Evolutionary conservation across 805 yeast genomes (phyloP), one percentile per base, ranked within the genome.

Genomic region (Scheffersomyces stipitis): DNA sequence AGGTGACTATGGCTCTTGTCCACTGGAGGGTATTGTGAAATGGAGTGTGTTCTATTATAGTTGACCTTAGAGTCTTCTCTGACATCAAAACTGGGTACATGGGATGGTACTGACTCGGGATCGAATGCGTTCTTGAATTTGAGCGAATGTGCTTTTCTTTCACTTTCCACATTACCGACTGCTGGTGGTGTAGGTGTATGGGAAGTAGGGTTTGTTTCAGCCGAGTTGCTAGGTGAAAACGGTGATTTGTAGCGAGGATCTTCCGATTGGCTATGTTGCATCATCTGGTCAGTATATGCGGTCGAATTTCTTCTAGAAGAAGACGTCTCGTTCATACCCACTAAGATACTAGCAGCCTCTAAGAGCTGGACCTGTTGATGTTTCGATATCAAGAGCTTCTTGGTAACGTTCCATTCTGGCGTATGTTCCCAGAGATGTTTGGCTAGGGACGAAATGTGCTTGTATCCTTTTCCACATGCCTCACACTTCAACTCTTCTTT

Each of bases 401-500:
- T 83, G 3, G 96, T 88, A 57, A 83, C 82, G 51, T 80, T 85
- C 96, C 96, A 87, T 56, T 88, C 96, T 0, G 96, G 95, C 0
- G 96, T 87, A 58, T 87, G 96, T 55, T 87, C 96, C 96, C 96
- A 87, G 27, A 87, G 63, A 62, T 86, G 95, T 59, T 86, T 86
- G 2, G 95, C 93, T 41, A 86, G 71, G n/a, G 90, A 82, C 1
- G 89, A 81, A 4, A 87, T 83, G 63, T 87, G 96, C 57, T 86
- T 88, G 58, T 87, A 87, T 15, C 93, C 95, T 60, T 87, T 87
- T 3, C 96, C 96, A 52, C 96, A 87, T 3, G 93, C 87, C 59
- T 88, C 95, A 66, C 96, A 87, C 52, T 81, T 81, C 45, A 87
- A 72, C 54, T 84, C 90, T 54, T 87, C 95, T 58, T 86, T 87